Evolutionary conservation across 208 protist genomes (phyloP), one percentile per base, ranked within the genome.

Genomic region (Leishmania aethiopica): DNA sequence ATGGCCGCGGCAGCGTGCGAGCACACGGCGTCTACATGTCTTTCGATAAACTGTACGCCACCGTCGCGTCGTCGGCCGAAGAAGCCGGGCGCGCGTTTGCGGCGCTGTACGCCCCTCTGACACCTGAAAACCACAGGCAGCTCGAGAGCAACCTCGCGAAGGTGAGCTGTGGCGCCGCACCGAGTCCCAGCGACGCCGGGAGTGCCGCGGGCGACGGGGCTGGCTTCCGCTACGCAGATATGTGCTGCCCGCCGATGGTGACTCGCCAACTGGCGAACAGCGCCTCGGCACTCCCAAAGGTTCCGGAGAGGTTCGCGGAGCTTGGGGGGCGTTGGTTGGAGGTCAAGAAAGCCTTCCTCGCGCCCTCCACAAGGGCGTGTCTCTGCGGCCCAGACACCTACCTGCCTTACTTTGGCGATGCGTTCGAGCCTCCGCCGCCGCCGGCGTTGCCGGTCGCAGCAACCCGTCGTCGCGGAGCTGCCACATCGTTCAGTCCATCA

Each of bases 1-100:
- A 42, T 0, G 49, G 32, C 13, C 47, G 71, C n/a, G 25, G 71
- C 49, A 51, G 47, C 49, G 28, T 75, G 15, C 32, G 42, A 22
- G 71, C 84, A 17, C 88, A 84, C 84, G 86, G 86, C 17, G 76
- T 88, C 0, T 92, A 90, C 57, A 47, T 92, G 28, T 90, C 89
- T 28, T 79, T 75, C 25, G 80, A 87, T 72, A 19, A 55, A 6
- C 13, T 79, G 22, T 80, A 85, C 42, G 78, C 76, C 45, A 87
- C 86, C 5, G 76, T 86, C 8, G 89, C 89, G 11, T 66, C 76
- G n/a, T 83, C 80, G n/a, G 80, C 53, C 42, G 69, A 66, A 40
- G 86, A 88, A 67, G 86, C 86, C 0, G 86, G 82, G 3, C 55
- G 75, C 57, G 78, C 75, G 5, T 89, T 92, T 57, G 25, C 49